Conservation (phyloP, 2,329 filamentous ascomycete species). For the Ustulina deusta region DNA sequence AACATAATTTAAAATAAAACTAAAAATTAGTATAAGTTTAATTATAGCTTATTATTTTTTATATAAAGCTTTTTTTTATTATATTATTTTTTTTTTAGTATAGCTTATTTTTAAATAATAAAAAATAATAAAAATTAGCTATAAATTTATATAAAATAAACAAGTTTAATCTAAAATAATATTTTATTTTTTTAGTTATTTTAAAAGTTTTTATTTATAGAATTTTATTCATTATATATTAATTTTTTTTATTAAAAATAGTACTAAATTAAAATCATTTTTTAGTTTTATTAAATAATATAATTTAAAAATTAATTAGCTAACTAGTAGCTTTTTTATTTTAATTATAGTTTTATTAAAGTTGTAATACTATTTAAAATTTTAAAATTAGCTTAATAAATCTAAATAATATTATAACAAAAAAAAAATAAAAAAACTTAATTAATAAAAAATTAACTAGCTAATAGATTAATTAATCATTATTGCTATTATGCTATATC, state of each 20-base stretch:
- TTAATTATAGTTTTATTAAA: background rate
- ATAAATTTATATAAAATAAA: background rate
- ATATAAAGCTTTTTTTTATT: background rate
- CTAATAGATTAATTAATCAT: too few relatives aligned
- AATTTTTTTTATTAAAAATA: background rate
- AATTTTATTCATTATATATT: background rate
- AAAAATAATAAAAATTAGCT: background rate
- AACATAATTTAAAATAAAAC: background rate
- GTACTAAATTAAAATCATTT: background rate
- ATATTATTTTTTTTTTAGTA: background rate
- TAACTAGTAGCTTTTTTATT: background rate
- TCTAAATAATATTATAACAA: conserved; percentile 2
- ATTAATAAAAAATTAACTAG: too few relatives aligned
- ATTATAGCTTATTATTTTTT: background rate
- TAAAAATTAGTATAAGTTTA: background rate
- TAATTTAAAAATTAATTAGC: background rate
- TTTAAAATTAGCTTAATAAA: too few relatives aligned
- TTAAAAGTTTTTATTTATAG: background rate
- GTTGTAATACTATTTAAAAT: background rate
- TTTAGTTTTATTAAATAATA: background rate
- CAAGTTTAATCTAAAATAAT: background rate
- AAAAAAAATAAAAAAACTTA: too few relatives aligned
- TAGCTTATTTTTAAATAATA: background rate
- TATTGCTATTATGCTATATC: too few relatives aligned
- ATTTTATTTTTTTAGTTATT: background rate